Evolutionary conservation across 2,329 filamentous ascomycete genomes (phyloP), one percentile per base, ranked within the genome.

Genomic region (Paracamarosporium sp.): DNA sequence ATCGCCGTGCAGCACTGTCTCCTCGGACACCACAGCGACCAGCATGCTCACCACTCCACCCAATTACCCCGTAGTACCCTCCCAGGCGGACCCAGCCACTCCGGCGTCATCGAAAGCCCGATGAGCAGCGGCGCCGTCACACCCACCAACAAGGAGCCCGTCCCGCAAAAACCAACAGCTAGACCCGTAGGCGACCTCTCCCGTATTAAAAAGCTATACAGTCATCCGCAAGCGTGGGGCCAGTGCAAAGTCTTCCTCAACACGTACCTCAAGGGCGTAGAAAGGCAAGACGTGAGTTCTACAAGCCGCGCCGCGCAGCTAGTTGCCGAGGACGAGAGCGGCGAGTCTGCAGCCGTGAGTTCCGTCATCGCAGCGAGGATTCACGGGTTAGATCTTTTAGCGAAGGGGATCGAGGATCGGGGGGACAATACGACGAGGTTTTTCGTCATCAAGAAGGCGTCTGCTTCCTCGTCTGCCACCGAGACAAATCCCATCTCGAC

Each of bases 191-290:
- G 73, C 50, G 78, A 80, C 61, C 76, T 93, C 60, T 76, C 79
- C 54, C 83, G 89, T 66, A 84, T 98, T 69, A 85, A 83, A 66
- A 89, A 89, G 69, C 78, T 99, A 38, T 96, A 97, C 80, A 95
- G 92, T 24, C 95, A 99, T 77, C 93, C 94, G 9, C 95, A 99
- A 78, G 95, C 93, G 27, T 97, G 95, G 82, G 93, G 93, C 25
- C 95, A 99, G 79, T 97, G 93, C 77, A 88, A 88, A 43, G 77
- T 73, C 8, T 97, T 97, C 77, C 84, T 97, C 25, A 81, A 83
- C 8, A 80, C 82, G 27, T 82, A 91, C 67, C 85, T 97, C 60
- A 88, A 88, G 65, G 86, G 86, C 43, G 83, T 89, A n/a, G 92
- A 96, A 79, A 85, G 88, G 51, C 86, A 94, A 58, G 93, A 98